These are phyloP conservation scores for Stereocaulon alpinum DNA, from an alignment of 495 filamentous ascomycete species.

Conservation along the genomic window DNA sequence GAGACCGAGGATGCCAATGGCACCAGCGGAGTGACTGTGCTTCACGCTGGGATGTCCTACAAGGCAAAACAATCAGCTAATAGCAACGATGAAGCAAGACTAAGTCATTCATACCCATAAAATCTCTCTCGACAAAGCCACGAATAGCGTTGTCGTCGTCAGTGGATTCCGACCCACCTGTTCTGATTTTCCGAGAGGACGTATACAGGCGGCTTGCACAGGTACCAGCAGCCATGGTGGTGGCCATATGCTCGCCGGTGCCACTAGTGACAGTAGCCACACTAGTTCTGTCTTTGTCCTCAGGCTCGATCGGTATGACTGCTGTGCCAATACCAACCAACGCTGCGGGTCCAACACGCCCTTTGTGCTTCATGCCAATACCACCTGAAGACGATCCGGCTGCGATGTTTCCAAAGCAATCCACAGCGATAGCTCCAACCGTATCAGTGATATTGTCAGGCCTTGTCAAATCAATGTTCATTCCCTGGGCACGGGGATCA, in stretches of 20 bases:
- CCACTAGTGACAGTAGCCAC: constrained; percentile 81
- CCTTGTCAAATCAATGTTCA: constrained; percentile 5
- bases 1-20: constrained; percentile 73
- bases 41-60: constrained; percentile 65
- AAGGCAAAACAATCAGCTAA: constrained; percentile 19
- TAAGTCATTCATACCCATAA: constrained; percentile 47
- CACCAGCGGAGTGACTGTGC: constrained; percentile 58
- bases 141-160: constrained; percentile 64
- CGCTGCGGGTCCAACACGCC: constrained; percentile 83
- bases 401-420: constrained; percentile 74
- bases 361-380: constrained; percentile 94
- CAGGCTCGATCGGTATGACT: constrained; percentile 60
- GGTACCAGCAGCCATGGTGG: constrained; percentile 69
- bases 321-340: constrained; percentile 83
- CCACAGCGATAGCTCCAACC: constrained; percentile 88
- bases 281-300: constrained; percentile 47
- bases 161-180: constrained; percentile 49
- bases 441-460: constrained; percentile 70
- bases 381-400: constrained; percentile 98
- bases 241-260: constrained; percentile 95
- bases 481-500: background rate
- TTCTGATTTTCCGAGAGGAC: constrained; percentile 44
- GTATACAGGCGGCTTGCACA: constrained; percentile 71
- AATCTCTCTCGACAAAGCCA: constrained; percentile 64
- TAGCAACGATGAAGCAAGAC: background rate